Percentiles rank a stretch among this genome's conserved stretches.
phyloP scores from a whole-genome alignment of 768 basidiomycete species.

The Lepiota brunneoincarnata region DNA sequence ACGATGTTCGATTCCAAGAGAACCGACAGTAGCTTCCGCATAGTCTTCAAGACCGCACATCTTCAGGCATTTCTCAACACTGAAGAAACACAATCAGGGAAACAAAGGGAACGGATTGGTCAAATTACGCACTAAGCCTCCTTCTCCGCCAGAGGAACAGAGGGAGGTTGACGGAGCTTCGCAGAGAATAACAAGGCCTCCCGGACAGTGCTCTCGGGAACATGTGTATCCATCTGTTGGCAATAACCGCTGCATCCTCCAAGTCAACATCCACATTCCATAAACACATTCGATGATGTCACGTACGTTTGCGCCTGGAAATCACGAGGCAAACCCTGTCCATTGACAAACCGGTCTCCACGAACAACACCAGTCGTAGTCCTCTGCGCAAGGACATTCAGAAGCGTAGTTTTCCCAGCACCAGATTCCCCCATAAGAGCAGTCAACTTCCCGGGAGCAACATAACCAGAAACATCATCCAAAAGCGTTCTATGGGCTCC shows the following conservation, averaged over 20 bases:
- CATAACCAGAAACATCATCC: conserved; percentile 75
- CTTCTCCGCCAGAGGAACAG: conserved; percentile 68
- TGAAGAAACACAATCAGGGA: conserved; percentile 12
- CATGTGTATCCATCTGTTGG: conserved; percentile 84
- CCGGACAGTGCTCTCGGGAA: conserved; percentile 73
- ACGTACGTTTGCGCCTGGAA: conserved; percentile 60
- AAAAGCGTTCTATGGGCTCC: conserved; percentile 49
- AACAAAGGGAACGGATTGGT: neutral
- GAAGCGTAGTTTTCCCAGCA: conserved; percentile 55
- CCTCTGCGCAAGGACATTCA: conserved; percentile 56
- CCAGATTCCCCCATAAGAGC: conserved; percentile 70
- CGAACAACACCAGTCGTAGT: conserved; percentile 43
- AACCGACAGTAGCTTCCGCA: conserved; percentile 62
- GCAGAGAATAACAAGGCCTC: conserved; percentile 85
- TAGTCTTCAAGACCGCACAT: conserved; percentile 65
- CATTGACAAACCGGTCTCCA: conserved; percentile 57
- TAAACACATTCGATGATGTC: neutral
- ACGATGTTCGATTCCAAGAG: conserved; percentile 66
- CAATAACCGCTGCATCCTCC: conserved; percentile 54
- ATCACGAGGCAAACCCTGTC: conserved; percentile 48
- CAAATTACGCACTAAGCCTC: conserved; percentile 63
- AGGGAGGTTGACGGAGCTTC: conserved; percentile 70
- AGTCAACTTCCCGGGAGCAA: conserved; percentile 78
- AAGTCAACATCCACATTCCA: neutral
- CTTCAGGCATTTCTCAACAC: conserved; percentile 47